phyloP scores from a whole-genome alignment of 2,329 filamentous ascomycete species.

The Paraphoma chrysanthemicola region DNA sequence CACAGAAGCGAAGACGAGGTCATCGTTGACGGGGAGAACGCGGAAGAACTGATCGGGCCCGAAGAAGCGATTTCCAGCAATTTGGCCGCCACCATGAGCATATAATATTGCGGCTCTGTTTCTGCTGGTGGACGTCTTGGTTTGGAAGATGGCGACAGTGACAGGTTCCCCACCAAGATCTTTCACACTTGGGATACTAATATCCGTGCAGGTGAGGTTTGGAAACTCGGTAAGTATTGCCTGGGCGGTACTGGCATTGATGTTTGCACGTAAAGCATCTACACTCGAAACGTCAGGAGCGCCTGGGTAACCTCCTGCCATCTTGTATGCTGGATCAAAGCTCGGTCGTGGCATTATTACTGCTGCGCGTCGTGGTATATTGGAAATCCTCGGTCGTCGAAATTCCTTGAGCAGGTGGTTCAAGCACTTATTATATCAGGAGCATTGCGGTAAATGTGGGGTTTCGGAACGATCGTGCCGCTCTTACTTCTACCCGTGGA shows the following conservation, averaged over 20 bases:
- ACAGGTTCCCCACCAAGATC: not conserved
- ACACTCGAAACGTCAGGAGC: not conserved
- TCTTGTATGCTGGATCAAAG: not conserved
- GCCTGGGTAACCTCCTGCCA: not conserved
- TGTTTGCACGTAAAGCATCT: not conserved
- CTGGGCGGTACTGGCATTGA: not conserved
- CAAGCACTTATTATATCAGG: no score
- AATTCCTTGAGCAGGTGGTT: no score
- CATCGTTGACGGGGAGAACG: slow-evolving; percentile 26
- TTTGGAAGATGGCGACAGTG: slow-evolving; percentile 1
- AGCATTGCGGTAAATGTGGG: no score
- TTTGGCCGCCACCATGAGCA: slow-evolving; percentile 53
- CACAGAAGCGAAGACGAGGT: slow-evolving; percentile 25
- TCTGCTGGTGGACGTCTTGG: not conserved
- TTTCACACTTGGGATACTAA: not conserved
- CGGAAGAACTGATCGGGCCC: slow-evolving; percentile 33
- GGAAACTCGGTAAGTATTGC: not conserved
- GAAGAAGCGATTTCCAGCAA: slow-evolving; percentile 36
- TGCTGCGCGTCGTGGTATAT: no score
- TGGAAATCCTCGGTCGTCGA: no score
- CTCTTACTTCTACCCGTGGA: no score
- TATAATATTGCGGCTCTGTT: slow-evolving; percentile 23
- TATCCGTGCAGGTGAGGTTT: not conserved
- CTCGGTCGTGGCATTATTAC: not conserved
- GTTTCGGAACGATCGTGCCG: no score